These are phyloP conservation scores for Arthrobotrys sphaeroides DNA, from an alignment of 2,329 filamentous ascomycete genomes.

Conservation along the genomic window DNA sequence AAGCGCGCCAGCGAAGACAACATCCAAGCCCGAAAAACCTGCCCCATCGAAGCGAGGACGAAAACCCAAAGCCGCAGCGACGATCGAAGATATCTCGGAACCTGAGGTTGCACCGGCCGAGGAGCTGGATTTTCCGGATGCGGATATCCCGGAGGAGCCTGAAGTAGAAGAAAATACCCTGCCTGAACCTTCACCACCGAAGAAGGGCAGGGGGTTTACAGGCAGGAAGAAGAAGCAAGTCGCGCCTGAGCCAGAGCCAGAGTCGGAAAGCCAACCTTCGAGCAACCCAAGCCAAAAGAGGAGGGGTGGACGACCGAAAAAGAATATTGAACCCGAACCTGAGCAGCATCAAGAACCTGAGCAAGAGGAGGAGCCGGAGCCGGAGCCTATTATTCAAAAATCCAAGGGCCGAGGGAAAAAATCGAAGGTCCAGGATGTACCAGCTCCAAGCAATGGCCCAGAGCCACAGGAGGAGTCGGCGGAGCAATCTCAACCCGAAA, in stretches of 20 bases:
- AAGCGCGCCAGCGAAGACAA: background rate
- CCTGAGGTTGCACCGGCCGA: background rate
- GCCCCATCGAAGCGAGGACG: background rate
- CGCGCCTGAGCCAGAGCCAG: conserved; percentile 58
- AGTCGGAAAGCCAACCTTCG: conserved; percentile 59
- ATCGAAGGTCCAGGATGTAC: background rate
- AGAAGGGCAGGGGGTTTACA: conserved; percentile 3
- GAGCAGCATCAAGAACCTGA: background rate
- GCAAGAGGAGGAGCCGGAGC: background rate
- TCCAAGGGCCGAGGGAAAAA: background rate
- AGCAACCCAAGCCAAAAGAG: conserved; percentile 47
- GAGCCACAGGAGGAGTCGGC: conserved; percentile 58
- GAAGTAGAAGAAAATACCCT: conserved; percentile 22
- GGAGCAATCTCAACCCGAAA: conserved; percentile 55
- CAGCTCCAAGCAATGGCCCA: background rate
- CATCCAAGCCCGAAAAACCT: background rate
- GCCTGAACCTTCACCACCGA: conserved; percentile 12
- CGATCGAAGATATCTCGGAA: background rate
- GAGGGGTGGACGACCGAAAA: conserved; percentile 47
- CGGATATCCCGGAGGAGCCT: conserved; percentile 53
- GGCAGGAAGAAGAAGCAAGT: conserved; percentile 13
- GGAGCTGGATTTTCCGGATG: background rate
- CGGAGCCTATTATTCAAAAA: background rate
- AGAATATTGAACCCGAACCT: background rate
- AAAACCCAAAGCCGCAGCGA: background rate